These are phyloP conservation scores for Cicer bijugum DNA, from an alignment of 306 rosid genomes.

Conservation along the genomic window DNA sequence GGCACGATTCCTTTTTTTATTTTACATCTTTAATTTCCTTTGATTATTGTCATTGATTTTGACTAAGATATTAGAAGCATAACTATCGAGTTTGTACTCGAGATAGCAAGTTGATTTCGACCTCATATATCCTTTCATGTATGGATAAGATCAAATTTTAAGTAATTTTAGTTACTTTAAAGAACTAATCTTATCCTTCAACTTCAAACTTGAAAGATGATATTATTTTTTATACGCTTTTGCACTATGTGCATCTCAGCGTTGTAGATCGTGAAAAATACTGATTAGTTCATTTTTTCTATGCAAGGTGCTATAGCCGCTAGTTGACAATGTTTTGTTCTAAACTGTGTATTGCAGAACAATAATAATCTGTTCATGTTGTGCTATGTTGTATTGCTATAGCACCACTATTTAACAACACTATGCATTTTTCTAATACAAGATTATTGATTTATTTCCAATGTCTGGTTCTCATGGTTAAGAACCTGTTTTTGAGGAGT, in stretches of 20 bases:
- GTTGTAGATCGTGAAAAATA: no score
- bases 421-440: neutral
- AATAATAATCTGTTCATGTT: no score
- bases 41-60: neutral
- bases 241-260: neutral
- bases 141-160: neutral
- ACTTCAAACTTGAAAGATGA: no score
- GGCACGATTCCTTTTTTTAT: constrained; percentile 46
- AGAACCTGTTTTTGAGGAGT: neutral
- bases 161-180: neutral
- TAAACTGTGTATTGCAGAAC: no score
- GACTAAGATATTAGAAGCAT: neutral
- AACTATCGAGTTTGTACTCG: neutral
- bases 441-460: neutral
- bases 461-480: neutral
- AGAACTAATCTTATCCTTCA: no score
- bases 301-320: no score
- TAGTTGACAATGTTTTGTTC: no score
- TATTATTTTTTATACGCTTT: neutral
- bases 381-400: no score
- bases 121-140: neutral
- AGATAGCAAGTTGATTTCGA: neutral
- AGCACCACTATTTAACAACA: no score
- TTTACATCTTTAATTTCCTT: neutral
- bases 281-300: no score